Conservation (phyloP, 2,329 filamentous ascomycete species). For the Ophiostoma populinum region DNA sequence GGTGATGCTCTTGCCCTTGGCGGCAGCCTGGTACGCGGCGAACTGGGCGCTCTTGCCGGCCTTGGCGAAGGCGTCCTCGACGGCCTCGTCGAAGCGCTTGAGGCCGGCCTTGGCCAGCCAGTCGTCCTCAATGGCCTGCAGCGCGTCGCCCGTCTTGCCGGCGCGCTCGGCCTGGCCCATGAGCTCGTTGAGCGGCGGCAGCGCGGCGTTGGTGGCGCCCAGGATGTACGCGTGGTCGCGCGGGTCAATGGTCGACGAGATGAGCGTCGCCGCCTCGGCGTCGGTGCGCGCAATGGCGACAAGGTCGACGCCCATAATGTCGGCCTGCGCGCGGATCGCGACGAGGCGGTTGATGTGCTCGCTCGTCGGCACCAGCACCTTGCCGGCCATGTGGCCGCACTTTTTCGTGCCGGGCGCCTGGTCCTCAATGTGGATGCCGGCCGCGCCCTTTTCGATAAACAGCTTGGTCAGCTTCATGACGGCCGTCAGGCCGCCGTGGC, state of each 20-base stretch:
- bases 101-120: constrained; percentile 69
- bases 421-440: constrained; percentile 97
- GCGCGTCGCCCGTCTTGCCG: constrained; percentile 62
- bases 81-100: constrained; percentile 81
- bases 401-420: constrained; percentile 98
- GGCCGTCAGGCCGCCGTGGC: constrained; percentile 91
- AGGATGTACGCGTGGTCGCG: constrained; percentile 91
- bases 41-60: constrained; percentile 42
- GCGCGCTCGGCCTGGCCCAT: constrained; percentile 72
- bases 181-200: constrained; percentile 75
- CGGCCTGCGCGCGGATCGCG: constrained; percentile 89
- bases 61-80: constrained; percentile 43
- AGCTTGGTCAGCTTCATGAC: constrained; percentile 99
- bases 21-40: constrained; percentile 49
- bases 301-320: constrained; percentile 92
- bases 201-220: constrained; percentile 68
- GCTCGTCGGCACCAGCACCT: constrained; percentile 88
- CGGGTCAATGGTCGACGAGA: constrained; percentile 89
- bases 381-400: constrained; percentile 98
- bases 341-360: constrained; percentile 98
- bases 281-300: constrained; percentile 87
- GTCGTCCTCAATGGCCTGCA: constrained; percentile 82
- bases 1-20: constrained; percentile 69
- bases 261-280: constrained; percentile 91
- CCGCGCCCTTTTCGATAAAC: constrained; percentile 89